These are phyloP conservation scores for Elaeis oleifera DNA, from an alignment of 202 grass and related monocot species.

Conservation along the genomic window DNA sequence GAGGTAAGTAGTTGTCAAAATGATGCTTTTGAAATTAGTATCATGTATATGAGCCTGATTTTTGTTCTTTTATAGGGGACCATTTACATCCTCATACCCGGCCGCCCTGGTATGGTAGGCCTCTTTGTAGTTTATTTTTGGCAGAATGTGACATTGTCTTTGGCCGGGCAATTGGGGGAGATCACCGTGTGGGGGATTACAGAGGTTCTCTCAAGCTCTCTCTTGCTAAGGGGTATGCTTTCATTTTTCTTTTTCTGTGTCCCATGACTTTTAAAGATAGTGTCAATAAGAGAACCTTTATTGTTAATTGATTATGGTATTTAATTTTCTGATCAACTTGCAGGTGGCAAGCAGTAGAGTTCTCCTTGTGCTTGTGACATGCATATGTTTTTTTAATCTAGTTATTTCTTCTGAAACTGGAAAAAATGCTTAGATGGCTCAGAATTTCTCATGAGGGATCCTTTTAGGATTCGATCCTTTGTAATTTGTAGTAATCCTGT, in stretches of 20 bases:
- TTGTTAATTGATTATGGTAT: too few species aligned
- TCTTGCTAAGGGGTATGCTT: conserved; percentile 57
- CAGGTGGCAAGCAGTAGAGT: too few species aligned
- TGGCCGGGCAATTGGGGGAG: conserved; percentile 51
- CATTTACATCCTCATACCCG: conserved; percentile 61
- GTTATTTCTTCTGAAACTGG: too few species aligned
- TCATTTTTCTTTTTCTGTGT: background rate
- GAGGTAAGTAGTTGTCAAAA: conserved; percentile 47
- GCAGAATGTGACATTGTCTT: conserved; percentile 94
- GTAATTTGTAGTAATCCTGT: too few species aligned
- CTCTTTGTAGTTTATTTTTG: conserved; percentile 76
- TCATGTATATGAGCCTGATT: background rate
- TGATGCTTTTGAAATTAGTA: conserved; percentile 2
- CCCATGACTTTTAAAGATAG: too few species aligned
- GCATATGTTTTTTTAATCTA: too few species aligned
- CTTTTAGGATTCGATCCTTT: too few species aligned
- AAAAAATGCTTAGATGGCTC: too few species aligned
- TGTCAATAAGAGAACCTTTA: too few species aligned
- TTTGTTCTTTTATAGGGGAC: conserved; percentile 33
- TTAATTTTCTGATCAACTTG: too few species aligned
- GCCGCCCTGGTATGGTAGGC: conserved; percentile 73
- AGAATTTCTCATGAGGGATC: too few species aligned
- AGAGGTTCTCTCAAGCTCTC: conserved; percentile 69
- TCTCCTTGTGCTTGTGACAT: too few species aligned
- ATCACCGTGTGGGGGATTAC: conserved; percentile 49